Evolutionary conservation across 176 grass and related monocot genomes (phyloP).

Genomic region (Carex myosuroides): DNA sequence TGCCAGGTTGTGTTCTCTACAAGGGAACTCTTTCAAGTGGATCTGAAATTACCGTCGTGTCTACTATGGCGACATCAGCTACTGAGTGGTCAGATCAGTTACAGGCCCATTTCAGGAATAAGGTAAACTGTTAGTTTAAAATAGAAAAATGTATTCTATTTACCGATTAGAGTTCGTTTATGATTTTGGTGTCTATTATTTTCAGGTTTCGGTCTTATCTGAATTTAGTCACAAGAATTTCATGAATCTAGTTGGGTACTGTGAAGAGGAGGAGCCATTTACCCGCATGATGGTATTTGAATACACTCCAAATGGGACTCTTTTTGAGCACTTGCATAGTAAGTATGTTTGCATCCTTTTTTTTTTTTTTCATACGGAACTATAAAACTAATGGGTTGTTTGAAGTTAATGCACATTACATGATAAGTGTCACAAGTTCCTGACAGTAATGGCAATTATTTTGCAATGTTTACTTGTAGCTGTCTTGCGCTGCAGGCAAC

Average conservation of each 20-base stretch:
- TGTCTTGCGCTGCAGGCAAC: not conserved
- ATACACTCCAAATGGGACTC: conserved; percentile 79
- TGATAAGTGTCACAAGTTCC: not conserved
- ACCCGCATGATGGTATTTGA: conserved; percentile 88
- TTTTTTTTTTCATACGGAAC: not conserved
- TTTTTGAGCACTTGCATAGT: conserved; percentile 87
- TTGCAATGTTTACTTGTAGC: not conserved
- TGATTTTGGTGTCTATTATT: conserved; percentile 6
- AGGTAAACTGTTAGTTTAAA: conserved; percentile 32
- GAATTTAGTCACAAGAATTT: conserved; percentile 85
- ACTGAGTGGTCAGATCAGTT: conserved; percentile 43
- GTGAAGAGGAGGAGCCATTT: conserved; percentile 82
- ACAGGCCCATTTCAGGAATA: conserved; percentile 63
- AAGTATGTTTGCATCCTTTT: conserved; percentile 23
- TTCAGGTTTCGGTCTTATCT: conserved; percentile 50
- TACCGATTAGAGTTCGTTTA: not conserved
- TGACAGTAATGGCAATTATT: not conserved
- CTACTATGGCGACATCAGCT: conserved; percentile 33
- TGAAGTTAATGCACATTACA: not conserved
- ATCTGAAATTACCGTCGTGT: conserved; percentile 74
- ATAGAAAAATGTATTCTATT: not conserved
- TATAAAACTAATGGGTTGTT: not conserved
- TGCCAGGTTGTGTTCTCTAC: conserved; percentile 50
- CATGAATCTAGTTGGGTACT: conserved; percentile 79
- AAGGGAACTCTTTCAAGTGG: conserved; percentile 85